Conservation (phyloP, 805 yeast species). For the Candida stauntonica region DNA sequence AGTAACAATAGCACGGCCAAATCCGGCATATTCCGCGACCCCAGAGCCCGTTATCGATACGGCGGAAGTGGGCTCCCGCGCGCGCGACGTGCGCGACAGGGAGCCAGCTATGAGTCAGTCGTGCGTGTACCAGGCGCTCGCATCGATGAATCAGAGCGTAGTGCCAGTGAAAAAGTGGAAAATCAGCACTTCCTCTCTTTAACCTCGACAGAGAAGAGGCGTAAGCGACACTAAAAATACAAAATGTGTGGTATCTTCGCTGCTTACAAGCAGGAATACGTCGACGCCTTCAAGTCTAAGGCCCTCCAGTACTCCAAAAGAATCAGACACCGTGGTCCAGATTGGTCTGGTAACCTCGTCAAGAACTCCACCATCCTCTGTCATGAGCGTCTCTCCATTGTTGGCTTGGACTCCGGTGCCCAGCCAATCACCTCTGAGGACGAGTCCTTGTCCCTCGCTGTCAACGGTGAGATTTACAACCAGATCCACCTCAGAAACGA, state of each 20-base stretch:
- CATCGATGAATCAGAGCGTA: too few species aligned
- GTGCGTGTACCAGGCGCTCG: not conserved
- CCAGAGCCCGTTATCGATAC: too few species aligned
- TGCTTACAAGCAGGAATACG: slow-evolving; percentile 76
- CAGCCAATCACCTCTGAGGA: slow-evolving; percentile 90
- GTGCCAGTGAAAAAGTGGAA: not conserved
- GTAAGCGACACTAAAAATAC: not conserved
- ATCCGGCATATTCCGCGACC: not conserved
- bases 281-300: slow-evolving; percentile 74
- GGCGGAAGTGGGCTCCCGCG: too few species aligned
- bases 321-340: slow-evolving; percentile 99
- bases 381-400: slow-evolving; percentile 97
- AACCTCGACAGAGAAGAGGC: not conserved
- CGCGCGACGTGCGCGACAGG: too few species aligned
- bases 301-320: slow-evolving; percentile 89
- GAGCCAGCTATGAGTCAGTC: not conserved
- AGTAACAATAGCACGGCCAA: too few species aligned
- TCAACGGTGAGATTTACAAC: slow-evolving; percentile 98
- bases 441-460: slow-evolving; percentile 69
- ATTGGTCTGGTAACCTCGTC: slow-evolving; percentile 90
- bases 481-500: slow-evolving; percentile 84
- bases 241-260: slow-evolving; percentile 98
- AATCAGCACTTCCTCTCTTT: not conserved
- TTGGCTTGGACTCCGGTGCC: slow-evolving; percentile 96
- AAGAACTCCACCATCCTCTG: slow-evolving; percentile 78